These are phyloP conservation scores for Huntiella decipiens DNA, from an alignment of 2,329 filamentous ascomycete species.

Conservation along the genomic window DNA sequence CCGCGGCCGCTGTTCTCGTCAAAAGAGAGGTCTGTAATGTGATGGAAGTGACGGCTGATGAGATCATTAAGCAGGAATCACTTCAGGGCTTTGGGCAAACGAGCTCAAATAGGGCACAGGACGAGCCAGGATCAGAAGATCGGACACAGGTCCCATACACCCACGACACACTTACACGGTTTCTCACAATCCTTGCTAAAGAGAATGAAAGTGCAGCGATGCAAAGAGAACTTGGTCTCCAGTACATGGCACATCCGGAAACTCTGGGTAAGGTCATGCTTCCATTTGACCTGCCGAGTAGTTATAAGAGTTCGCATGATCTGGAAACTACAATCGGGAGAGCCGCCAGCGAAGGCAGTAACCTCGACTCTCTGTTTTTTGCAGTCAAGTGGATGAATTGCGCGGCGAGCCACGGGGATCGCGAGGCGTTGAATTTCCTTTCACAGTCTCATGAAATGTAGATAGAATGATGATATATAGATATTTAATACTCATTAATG, in stretches of 20 bases:
- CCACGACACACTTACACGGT: no score
- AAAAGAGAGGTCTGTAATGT: constrained; percentile 76
- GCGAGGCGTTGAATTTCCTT: constrained; percentile 51
- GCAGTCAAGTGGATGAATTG: constrained; percentile 96
- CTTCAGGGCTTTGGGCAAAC: constrained; percentile 6
- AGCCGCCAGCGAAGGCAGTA: constrained; percentile 18
- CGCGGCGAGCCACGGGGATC: constrained; percentile 69
- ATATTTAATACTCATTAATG: no score
- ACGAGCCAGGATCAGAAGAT: no score
- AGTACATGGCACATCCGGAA: constrained; percentile 84
- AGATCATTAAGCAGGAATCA: constrained; percentile 35
- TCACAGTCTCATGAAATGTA: no score
- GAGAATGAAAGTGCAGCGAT: constrained; percentile 68
- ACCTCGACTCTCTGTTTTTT: constrained; percentile 79
- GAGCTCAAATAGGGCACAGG: no score
- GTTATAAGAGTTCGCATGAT: no score
- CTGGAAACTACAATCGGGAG: no score
- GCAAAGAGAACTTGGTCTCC: constrained; percentile 79
- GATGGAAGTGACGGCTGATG: constrained; percentile 45
- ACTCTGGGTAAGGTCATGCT: constrained; percentile 62
- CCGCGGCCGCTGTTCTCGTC: constrained; percentile 67
- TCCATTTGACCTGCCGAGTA: constrained; percentile 54
- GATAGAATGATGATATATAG: no score
- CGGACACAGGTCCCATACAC: no score
- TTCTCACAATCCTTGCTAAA: constrained; percentile 86